Conservation (phyloP, 2,329 filamentous ascomycete species). For the Claviceps fusiformis region DNA sequence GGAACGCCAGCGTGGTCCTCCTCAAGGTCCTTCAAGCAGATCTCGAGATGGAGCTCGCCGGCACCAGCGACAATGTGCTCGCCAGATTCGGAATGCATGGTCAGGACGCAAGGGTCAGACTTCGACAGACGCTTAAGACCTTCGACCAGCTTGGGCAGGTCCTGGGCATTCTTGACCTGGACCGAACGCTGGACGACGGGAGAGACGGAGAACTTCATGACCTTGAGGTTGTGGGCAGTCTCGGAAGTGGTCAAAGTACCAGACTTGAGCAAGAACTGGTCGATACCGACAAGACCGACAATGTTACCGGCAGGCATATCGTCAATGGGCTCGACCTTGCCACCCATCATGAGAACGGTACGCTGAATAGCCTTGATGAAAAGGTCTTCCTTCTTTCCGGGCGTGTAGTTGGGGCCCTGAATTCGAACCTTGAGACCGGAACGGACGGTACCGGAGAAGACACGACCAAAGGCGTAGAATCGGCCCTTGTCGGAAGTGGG, state of each 20-base stretch:
- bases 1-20: constrained; percentile 98
- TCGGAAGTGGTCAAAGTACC: constrained; percentile 97
- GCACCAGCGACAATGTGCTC: constrained; percentile 99
- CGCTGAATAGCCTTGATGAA: constrained; percentile 99
- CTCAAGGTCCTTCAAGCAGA: constrained; percentile 99
- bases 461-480: constrained; percentile 99
- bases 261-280: constrained; percentile 99
- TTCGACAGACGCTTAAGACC: constrained; percentile 99
- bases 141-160: constrained; percentile 98
- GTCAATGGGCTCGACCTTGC: constrained; percentile 96
- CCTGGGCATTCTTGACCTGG: constrained; percentile 99
- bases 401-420: constrained; percentile 96
- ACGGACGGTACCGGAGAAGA: constrained; percentile 95
- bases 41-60: constrained; percentile 98
- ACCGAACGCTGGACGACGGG: constrained; percentile 97
- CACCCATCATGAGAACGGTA: constrained; percentile 99
- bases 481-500: constrained; percentile 98
- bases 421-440: constrained; percentile 99
- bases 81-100: constrained; percentile 77
- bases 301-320: constrained; percentile 99
- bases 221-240: constrained; percentile 98
- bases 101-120: constrained; percentile 97
- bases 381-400: constrained; percentile 96
- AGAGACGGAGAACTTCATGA: constrained; percentile 99
- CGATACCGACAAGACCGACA: constrained; percentile 96